Evolutionary conservation across 2,329 filamentous ascomycete species (phyloP).

Genomic region (Apiospora pterosperma): DNA sequence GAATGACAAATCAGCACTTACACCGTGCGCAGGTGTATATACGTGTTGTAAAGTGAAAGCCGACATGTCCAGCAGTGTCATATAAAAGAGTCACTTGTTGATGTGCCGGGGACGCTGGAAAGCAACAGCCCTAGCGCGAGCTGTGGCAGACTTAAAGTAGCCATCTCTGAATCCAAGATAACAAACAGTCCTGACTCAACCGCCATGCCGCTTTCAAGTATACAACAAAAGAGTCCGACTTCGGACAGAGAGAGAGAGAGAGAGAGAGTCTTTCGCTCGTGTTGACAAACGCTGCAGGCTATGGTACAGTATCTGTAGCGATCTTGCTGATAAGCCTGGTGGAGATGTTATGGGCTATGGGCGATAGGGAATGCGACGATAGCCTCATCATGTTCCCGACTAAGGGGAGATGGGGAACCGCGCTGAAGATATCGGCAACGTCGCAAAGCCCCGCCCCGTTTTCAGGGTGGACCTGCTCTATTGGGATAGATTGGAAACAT

Average conservation of each 20-base stretch:
- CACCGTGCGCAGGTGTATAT: background rate
- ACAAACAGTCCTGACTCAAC: background rate
- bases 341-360: background rate
- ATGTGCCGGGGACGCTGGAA: too few relatives aligned
- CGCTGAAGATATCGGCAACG: background rate
- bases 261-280: background rate
- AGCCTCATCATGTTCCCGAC: background rate
- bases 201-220: background rate
- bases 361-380: background rate
- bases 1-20: background rate
- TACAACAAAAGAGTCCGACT: background rate
- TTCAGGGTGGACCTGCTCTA: conserved; percentile 7
- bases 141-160: background rate
- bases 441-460: background rate
- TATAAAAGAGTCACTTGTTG: background rate
- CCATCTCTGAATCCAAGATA: background rate
- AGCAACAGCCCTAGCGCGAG: background rate
- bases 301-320: background rate
- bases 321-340: background rate
- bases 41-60: background rate
- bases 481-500: background rate
- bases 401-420: background rate
- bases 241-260: background rate
- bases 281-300: background rate
- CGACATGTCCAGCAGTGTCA: background rate